Base-by-base conservation (phyloP, 805 yeast species). In the Spencermartinsiella europaea region DNA sequence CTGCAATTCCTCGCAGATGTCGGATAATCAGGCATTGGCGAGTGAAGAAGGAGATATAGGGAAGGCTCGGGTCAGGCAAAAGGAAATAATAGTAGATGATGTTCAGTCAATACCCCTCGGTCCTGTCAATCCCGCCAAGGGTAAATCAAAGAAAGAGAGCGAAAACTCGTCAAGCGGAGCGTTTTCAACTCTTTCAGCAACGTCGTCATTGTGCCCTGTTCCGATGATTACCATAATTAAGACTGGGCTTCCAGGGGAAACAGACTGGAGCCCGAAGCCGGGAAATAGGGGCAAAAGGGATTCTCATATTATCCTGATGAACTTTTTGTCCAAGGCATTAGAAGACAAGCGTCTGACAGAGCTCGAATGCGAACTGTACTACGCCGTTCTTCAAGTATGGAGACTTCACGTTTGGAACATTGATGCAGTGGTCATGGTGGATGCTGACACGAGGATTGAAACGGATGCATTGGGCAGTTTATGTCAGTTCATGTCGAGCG, bases 211-310 rank as follows among this genome's bases (percentile, higher is more conserved):
- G 41, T 75, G 88, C 62, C 75, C 88, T 53, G 85, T 85, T 20
- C 96, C 96, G 1, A 72, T 89, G 54, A 62, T 90, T 19, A 70
- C 82, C 25, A 72, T 90, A 57, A 95, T 86, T 25, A 89, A 89
- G 64, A 85, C 95, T 66, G 97, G 97, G 50, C 83, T 95, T 88
- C 10, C 81, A 73, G 19, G 96, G 88, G 63, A 59, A 50, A 17
- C 35, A n/a, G 7, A 79, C 12, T 72, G 82, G 2, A 71, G 81
- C 2, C 12, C 31, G 12, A 83, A 81, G 61, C 95, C 96, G 3
- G 97, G 97, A 55, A 89, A 89, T 64, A 81, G 97, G 73, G 97
- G 58, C 95, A 90, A 90, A 66, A 83, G 97, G 70, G 97, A 90
- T 63, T 86, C 96, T 20, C 97, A 90, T 65, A 83, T 90, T 47